Conservation (phyloP, 2,329 filamentous ascomycete genomes). For the Curvularia verruculosa region DNA sequence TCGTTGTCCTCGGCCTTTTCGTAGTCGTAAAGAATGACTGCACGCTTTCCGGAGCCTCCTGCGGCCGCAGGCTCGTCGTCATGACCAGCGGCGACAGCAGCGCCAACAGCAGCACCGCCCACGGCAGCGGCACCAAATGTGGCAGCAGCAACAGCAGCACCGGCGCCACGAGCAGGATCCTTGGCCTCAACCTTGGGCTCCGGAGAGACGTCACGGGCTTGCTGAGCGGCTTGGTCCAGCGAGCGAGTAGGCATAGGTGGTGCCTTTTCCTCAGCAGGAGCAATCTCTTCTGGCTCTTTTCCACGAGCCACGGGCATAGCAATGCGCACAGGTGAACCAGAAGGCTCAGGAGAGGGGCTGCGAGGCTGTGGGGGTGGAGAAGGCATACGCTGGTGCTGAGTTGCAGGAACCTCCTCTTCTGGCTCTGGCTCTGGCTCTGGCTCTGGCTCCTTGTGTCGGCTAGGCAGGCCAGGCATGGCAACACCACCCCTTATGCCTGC, state of each 20-base stretch:
- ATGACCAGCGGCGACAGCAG: slow-evolving; percentile 48
- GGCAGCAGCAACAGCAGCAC: slow-evolving; percentile 52
- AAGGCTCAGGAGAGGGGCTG: slow-evolving; percentile 58
- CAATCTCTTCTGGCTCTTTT: slow-evolving; percentile 58
- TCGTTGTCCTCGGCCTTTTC: slow-evolving; percentile 98
- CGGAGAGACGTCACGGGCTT: slow-evolving; percentile 68
- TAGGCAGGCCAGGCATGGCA: slow-evolving; percentile 77
- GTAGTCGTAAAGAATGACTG: slow-evolving; percentile 90
- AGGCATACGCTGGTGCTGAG: slow-evolving; percentile 58
- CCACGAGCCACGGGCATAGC: slow-evolving; percentile 81
- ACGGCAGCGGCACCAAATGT: slow-evolving; percentile 52
- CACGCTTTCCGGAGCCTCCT: slow-evolving; percentile 66
- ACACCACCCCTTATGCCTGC: slow-evolving; percentile 68
- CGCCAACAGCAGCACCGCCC: slow-evolving; percentile 53
- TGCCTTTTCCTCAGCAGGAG: slow-evolving; percentile 56
- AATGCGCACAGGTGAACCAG: slow-evolving; percentile 79
- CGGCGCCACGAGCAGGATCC: slow-evolving; percentile 61
- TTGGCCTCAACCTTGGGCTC: slow-evolving; percentile 67
- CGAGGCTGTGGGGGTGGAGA: slow-evolving; percentile 49
- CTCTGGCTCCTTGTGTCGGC: slow-evolving; percentile 58
- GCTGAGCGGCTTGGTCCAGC: slow-evolving; percentile 66
- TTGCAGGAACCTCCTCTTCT: slow-evolving; percentile 57
- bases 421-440: slow-evolving; percentile 32
- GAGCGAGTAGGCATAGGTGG: slow-evolving; percentile 68
- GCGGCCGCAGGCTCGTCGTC: slow-evolving; percentile 28